Evolutionary conservation across 2,329 filamentous ascomycete species (phyloP).

Genomic region (Epichloe sp.): DNA sequence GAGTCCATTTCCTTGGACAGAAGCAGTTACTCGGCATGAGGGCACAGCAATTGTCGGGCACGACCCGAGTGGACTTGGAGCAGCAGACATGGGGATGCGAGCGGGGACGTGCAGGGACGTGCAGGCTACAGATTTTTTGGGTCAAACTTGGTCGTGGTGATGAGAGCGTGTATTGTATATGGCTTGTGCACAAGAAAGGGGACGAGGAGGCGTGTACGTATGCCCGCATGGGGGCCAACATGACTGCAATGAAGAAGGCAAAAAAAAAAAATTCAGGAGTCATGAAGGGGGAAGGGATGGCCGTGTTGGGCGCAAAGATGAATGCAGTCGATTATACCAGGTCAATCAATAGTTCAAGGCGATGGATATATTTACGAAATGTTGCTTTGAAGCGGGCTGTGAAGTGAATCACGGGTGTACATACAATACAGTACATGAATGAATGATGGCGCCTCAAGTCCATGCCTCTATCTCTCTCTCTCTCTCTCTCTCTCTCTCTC

Average conservation of each 20-base stretch:
- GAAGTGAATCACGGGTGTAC: no score
- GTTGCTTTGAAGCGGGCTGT: background rate
- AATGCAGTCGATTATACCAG: conserved; percentile 1
- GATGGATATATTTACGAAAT: background rate
- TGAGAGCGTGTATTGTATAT: background rate
- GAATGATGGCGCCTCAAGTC: no score
- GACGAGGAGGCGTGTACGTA: background rate
- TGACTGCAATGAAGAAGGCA: background rate
- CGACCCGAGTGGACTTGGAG: no score
- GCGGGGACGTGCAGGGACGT: no score
- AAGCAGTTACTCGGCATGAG: background rate
- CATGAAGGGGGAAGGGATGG: background rate
- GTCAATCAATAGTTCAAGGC: background rate
- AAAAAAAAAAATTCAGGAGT: background rate
- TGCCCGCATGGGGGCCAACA: background rate
- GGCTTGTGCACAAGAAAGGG: background rate
- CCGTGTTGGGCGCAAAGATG: background rate
- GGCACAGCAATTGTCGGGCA: no score
- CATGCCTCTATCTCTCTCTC: no score
- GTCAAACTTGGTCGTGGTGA: background rate
- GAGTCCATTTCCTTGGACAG: background rate
- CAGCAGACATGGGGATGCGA: no score
- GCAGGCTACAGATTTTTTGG: background rate
- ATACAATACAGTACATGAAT: no score
- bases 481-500: no score